These are phyloP conservation scores for Botrytis sinoallii DNA, from an alignment of 2,329 filamentous ascomycete species.

Conservation along the genomic window DNA sequence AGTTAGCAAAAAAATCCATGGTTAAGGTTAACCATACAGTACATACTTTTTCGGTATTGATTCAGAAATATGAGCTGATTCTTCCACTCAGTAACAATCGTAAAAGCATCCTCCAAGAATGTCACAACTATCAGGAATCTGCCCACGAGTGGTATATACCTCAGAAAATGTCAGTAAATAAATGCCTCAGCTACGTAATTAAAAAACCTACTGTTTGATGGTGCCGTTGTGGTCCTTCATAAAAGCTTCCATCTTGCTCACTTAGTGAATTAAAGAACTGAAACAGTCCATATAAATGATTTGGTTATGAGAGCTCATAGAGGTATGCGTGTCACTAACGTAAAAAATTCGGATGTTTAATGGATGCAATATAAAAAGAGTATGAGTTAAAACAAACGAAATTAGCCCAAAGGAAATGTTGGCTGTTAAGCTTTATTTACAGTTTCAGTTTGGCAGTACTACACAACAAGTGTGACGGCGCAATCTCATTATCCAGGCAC, in stretches of 20 bases:
- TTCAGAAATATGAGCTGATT: constrained; percentile 91
- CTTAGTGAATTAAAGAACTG: not conserved
- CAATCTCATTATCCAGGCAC: not conserved
- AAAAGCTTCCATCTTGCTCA: not conserved
- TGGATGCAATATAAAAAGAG: not conserved
- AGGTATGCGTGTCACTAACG: not conserved
- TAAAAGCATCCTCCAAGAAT: constrained; percentile 92
- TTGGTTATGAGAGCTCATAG: not conserved
- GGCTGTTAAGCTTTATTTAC: not conserved
- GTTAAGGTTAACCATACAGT: not conserved
- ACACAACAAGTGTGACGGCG: not conserved
- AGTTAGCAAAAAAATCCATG: constrained; percentile 15
- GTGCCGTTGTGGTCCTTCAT: not conserved
- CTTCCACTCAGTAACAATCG: constrained; percentile 95
- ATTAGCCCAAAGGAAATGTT: not conserved
- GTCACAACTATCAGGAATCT: constrained; percentile 98
- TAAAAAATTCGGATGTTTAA: not conserved
- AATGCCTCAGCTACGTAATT: not conserved
- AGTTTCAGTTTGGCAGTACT: not conserved
- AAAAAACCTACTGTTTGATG: not conserved
- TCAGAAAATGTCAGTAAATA: constrained; percentile 41
- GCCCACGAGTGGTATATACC: constrained; percentile 90
- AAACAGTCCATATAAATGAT: not conserved
- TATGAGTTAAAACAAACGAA: not conserved
- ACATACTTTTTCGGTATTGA: constrained; percentile 86